Evolutionary conservation across 163 green algal genomes (phyloP).

Genomic region (Chlorella variabilis): DNA sequence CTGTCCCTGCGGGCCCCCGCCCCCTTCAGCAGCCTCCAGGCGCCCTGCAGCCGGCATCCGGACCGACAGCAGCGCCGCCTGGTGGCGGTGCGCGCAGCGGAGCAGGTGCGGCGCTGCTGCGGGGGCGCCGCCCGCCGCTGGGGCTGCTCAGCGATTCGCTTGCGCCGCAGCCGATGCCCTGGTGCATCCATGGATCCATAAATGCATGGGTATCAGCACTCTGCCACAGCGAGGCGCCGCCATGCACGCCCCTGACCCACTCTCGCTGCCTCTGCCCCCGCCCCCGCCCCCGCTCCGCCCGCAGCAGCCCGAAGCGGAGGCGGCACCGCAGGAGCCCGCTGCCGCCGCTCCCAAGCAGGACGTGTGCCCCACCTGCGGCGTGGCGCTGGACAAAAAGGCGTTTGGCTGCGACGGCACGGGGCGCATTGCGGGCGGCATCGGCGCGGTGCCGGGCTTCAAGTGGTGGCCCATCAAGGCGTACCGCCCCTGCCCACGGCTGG

Average conservation of each 20-base stretch:
- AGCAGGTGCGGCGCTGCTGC: neutral
- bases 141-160: too few relatives aligned
- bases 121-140: too few relatives aligned
- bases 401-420: slow-evolving; percentile 77
- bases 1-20: neutral
- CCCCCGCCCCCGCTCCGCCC: too few relatives aligned
- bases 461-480: slow-evolving; percentile 96
- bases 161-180: neutral
- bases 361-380: slow-evolving; percentile 68
- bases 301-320: neutral
- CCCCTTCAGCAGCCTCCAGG: neutral
- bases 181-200: neutral
- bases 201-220: too few relatives aligned
- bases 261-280: too few relatives aligned
- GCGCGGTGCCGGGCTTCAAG: slow-evolving; percentile 75
- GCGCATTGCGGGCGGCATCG: slow-evolving; percentile 82
- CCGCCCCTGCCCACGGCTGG: slow-evolving; percentile 70
- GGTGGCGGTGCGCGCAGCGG: slow-evolving; percentile 4
- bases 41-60: neutral
- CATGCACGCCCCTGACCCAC: too few relatives aligned
- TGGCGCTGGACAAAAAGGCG: slow-evolving; percentile 54
- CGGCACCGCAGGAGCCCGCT: neutral
- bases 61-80: neutral
- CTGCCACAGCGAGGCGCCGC: too few relatives aligned
- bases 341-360: slow-evolving; percentile 38